Evolutionary conservation across 345 rosid genomes (phyloP), one percentile per base, ranked within the genome.

Genomic region (Camelina laxa): DNA sequence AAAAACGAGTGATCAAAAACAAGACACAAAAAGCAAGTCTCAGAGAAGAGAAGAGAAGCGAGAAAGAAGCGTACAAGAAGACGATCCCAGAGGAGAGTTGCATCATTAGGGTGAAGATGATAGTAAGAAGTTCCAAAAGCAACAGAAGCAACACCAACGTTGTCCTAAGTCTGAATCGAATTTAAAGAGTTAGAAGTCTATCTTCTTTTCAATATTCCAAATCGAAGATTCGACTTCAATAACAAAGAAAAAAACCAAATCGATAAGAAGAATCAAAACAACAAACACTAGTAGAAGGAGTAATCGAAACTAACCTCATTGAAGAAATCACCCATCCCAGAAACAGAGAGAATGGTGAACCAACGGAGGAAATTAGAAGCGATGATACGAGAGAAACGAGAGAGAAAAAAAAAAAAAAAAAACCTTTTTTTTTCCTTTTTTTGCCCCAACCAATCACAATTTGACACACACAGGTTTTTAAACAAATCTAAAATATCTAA

Each of bases 61-160:
- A 9, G 30, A 4, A 65, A 15, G 22, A 69, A 65, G 79, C 86
- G 74, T 74, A 94, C 97, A 0, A 93, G 95, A 74, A 94, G 86
- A 16, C 97, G 96, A 83, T 94, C 98, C 96, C 95, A 94, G 48
- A 91, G 93, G 65, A 94, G 98, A 4, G 86, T 81, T n/a, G 87
- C 87, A 83, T 94, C 96, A 65, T 94, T 60, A 8, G 98, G 98
- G 60, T 85, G 76, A 59, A 94, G 96, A 87, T 94, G 98, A 80
- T 91, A 91, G 82, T 91, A 94, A 5, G 89, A 82, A 45, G 97
- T 91, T 16, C 98, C 98, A 70, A 91, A 54, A 44, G 83, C 95
- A 82, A 91, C 96, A 42, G 93, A 90, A 6, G 89, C 85, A 33
- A 94, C 91, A 58, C 97, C 98, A 20, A 87, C 31, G 84, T 77